Base-by-base conservation (phyloP, 2,329 filamentous ascomycete species). In the Colletotrichum tofieldiae region DNA sequence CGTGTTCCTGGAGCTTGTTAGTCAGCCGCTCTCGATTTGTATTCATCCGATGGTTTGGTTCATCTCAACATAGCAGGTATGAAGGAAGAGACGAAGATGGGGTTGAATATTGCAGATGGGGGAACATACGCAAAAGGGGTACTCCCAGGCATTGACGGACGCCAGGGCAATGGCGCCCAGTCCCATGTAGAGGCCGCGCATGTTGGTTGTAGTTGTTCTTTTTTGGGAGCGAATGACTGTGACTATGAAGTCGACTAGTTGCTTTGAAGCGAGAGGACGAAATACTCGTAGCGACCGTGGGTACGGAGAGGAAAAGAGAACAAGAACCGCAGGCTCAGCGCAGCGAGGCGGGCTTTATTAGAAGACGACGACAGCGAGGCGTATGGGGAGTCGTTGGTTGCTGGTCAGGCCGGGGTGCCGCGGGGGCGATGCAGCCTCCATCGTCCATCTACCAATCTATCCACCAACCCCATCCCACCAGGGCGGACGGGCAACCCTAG, bases 91-190 rank as follows among this genome's bases (percentile, higher is more conserved):
- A 51, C 5, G 6, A 12, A 16, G 41, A 11, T 3, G 18, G 7
- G 12, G 23, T 35, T 14, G 20, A 37, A 23, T 5, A 20, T n/a
- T 12, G 20, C 20, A 23, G 8, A 18, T 9, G 29, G 45, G 26
- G 11, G 49, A 26, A 73, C 75, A 11, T 71, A 75, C 78, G 71
- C 78, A 80, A 43, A 77, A 68, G 45, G 80, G 79, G 64, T 77
- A 81, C 11, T 67, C 56, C 74, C 70, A 75, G 37, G 79, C 81
- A 29, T 75, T 74, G 71, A 75, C 79, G 56, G 75, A 74, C 67
- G 75, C 76, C 56, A 77, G 73, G 77, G 80, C 81, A 59, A 82
- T 69, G 74, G 78, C 80, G 75, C 77, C 77, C 45, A 82, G 64
- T 63, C 67, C 67, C 68, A 81, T 65, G 62, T 78, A 59, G 37